Conservation (phyloP, 2,329 filamentous ascomycete species). For the Talaromyces islandicus region DNA sequence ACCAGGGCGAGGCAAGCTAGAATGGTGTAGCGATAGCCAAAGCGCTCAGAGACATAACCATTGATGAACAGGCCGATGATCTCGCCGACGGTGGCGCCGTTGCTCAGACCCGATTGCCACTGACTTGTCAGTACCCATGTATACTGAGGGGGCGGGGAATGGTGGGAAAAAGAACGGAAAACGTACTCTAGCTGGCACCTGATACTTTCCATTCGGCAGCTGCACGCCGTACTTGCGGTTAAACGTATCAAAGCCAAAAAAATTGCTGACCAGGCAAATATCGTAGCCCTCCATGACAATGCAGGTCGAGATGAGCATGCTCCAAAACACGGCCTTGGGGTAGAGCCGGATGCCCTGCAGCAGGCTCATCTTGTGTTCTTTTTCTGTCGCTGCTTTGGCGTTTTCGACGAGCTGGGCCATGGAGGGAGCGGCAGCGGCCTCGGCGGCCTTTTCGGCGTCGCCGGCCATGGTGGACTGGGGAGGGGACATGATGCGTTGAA, state of each 20-base stretch:
- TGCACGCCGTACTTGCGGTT: constrained; percentile 35
- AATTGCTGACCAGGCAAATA: constrained; percentile 73
- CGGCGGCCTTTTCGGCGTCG: constrained; percentile 6
- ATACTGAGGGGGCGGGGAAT: too few species aligned
- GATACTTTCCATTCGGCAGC: constrained; percentile 28
- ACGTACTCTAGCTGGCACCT: constrained; percentile 34
- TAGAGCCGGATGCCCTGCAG: constrained; percentile 74
- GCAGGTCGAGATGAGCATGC: constrained; percentile 78
- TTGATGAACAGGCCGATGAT: constrained; percentile 49
- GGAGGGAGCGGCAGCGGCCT: constrained; percentile 19
- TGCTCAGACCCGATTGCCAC: constrained; percentile 43
- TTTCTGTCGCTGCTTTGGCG: constrained; percentile 38
- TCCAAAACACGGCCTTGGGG: constrained; percentile 81
- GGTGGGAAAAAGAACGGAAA: not conserved
- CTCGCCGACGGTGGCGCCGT: constrained; percentile 38
- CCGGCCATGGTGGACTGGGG: not conserved
- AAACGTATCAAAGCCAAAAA: constrained; percentile 50
- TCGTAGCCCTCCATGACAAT: constrained; percentile 93
- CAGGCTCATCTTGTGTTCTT: constrained; percentile 62
- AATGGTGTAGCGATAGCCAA: constrained; percentile 48
- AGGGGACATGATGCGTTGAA: not conserved
- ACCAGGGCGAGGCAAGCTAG: constrained; percentile 42
- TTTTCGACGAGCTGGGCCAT: constrained; percentile 32
- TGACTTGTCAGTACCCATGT: constrained; percentile 13
- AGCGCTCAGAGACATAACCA: constrained; percentile 46